Evolutionary conservation across 192 early-diverging fungal species (phyloP).

Genomic region (Gryganskiella cystojenkinii): DNA sequence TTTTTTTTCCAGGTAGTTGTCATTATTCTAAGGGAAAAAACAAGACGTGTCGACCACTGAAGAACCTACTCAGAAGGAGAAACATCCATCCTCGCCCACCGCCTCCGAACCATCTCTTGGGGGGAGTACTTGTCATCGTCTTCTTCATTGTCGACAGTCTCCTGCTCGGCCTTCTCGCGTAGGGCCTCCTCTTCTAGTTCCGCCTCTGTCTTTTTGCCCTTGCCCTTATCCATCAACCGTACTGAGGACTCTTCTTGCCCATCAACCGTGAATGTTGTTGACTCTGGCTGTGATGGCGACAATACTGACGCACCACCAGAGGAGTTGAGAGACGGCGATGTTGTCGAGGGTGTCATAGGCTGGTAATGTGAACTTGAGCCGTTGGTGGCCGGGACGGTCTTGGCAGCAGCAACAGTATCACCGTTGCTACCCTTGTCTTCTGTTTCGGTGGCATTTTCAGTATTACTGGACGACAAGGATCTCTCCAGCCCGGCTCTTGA

Average conservation of each 20-base stretch:
- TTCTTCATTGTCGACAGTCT: slow-evolving; percentile 14
- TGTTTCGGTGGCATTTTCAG: neutral
- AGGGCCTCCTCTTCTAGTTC: slow-evolving; percentile 2
- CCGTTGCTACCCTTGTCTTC: neutral
- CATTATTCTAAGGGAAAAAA: neutral
- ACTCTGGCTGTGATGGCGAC: too few relatives aligned
- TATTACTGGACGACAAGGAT: neutral
- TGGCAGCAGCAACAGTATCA: neutral
- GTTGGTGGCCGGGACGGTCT: too few relatives aligned
- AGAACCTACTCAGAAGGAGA: neutral
- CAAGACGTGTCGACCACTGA: too few relatives aligned
- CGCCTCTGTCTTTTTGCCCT: slow-evolving; percentile 26
- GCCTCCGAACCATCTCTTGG: slow-evolving; percentile 42
- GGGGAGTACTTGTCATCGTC: slow-evolving; percentile 28
- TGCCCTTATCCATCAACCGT: slow-evolving; percentile 26
- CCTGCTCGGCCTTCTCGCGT: neutral
- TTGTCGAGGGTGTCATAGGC: too few relatives aligned
- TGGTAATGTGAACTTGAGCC: too few relatives aligned
- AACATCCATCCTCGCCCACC: slow-evolving; percentile 20
- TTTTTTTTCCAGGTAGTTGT: too few relatives aligned
- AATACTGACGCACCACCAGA: too few relatives aligned
- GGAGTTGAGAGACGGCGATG: too few relatives aligned
- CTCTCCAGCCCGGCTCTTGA: neutral
- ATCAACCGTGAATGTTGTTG: neutral
- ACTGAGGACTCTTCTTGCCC: neutral